A percentile compares a stretch with the other conserved stretches of the same genome.
Conservation (phyloP, 352 stramenopile genomes). For the Phytophthora ohioensis region DNA sequence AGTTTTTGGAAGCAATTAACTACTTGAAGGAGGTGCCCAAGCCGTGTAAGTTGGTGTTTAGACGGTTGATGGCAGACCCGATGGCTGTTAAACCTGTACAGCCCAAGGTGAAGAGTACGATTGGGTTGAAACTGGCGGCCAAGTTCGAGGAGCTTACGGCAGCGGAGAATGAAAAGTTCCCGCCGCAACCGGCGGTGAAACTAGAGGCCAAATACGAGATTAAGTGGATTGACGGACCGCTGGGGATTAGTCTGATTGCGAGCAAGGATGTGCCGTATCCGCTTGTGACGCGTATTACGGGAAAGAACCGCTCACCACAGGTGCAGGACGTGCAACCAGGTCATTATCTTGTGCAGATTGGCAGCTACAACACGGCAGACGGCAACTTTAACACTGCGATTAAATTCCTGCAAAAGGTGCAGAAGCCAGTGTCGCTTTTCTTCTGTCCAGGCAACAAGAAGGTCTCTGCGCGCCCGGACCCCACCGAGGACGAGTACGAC, state of each 20-base stretch:
- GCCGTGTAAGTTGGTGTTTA: constrained; percentile 82
- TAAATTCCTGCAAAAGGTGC: constrained; percentile 90
- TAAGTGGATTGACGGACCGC: constrained; percentile 87
- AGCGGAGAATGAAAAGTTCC: constrained; percentile 77
- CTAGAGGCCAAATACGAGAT: constrained; percentile 89
- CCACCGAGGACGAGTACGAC: constrained; percentile 80
- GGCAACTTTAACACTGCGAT: constrained; percentile 92
- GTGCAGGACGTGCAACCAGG: constrained; percentile 88
- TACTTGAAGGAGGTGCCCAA: constrained; percentile 86
- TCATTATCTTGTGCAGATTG: constrained; percentile 90
- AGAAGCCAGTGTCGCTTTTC: constrained; percentile 85
- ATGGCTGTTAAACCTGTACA: constrained; percentile 86
- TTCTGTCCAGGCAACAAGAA: constrained; percentile 89
- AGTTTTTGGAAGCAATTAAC: constrained; percentile 85
- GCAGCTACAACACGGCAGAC: constrained; percentile 82
- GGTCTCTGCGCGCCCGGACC: constrained; percentile 71
- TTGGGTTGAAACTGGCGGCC: constrained; percentile 74
- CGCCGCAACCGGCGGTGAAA: constrained; percentile 72
- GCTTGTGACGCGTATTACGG: constrained; percentile 87
- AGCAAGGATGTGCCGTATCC: constrained; percentile 90
- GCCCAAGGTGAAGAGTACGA: constrained; percentile 68
- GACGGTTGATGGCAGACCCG: constrained; percentile 68
- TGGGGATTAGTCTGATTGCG: constrained; percentile 89
- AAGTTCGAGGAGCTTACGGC: constrained; percentile 84
- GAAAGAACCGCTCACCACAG: constrained; percentile 89